These are phyloP conservation scores for Effrenium voratum DNA, from an alignment of 73 alveolate genomes.

Conservation along the genomic window DNA sequence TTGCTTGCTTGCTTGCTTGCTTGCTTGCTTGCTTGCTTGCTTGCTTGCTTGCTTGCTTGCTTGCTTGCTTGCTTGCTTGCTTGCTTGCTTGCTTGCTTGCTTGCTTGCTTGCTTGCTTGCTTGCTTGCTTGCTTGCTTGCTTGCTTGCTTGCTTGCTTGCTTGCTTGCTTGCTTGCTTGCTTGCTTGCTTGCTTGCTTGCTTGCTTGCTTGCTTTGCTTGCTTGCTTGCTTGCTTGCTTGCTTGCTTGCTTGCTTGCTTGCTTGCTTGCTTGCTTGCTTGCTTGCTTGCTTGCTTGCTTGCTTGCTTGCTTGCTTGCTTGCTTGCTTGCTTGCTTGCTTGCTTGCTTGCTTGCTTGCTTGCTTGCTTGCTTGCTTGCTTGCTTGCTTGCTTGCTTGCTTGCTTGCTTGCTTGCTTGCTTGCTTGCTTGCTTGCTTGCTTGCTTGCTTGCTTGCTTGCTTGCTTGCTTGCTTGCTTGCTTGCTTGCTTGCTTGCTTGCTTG, in stretches of 20 bases:
- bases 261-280: background rate
- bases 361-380: background rate
- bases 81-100: background rate
- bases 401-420: background rate
- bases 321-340: background rate
- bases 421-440: slow-evolving; percentile 5
- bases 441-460: slow-evolving; percentile 5
- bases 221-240: background rate
- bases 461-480: slow-evolving; percentile 11
- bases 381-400: background rate
- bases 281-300: background rate
- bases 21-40: background rate
- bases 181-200: background rate
- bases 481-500: slow-evolving; percentile 18
- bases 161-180: background rate
- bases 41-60: background rate
- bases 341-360: slow-evolving; percentile 1
- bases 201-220: background rate
- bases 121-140: background rate
- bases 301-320: background rate
- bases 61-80: background rate
- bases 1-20: background rate
- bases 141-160: background rate
- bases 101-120: background rate
- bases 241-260: background rate